Base-by-base conservation (phyloP, 495 filamentous ascomycete species). In the Hypoxylon fragiforme region DNA sequence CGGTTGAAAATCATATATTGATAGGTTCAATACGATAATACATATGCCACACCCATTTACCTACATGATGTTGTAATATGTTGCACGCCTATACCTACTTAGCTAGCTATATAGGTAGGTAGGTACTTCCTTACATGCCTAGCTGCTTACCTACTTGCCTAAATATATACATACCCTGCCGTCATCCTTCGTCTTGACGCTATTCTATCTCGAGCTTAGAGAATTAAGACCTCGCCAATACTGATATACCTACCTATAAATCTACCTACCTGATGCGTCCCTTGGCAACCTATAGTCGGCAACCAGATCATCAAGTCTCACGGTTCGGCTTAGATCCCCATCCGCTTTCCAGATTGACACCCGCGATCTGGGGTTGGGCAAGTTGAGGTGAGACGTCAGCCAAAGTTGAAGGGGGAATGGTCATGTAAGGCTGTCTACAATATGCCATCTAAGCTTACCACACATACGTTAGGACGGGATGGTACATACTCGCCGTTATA, bases 251-350 rank as follows among this genome's bases (percentile, higher is more conserved):
- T n/a, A n/a, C n/a, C n/a, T n/a, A n/a, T n/a, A n/a, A n/a, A n/a
- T n/a, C n/a, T n/a, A n/a, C 22, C 14, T 30, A 20, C 28, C 34
- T 44, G 11, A 45, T 45, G 52, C 42, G 43, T 36, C 40, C 32
- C 46, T 44, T 56, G 57, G 46, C 31, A 51, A 43, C 20, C 49
- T 42, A 41, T 36, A 62, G 31, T 24, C 35, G 32, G 21, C 38
- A 49, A 35, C 58, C 58, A 56, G 47, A 44, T 34, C 28, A 34
- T 52, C 32, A 31, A 20, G 31, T 15, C 42, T 48, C 35, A 15
- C 52, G 58, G 58, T 56, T 62, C 58, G 52, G 51, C 49, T 51
- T 7, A 52, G 52, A 62, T 62, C 58, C 47, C 31, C 31, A 18
- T 37, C 42, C 58, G 47, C 43, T 56, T 43, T 54, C 36, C 11